Evolutionary conservation across 352 stramenopile species (phyloP).

Genomic region (Pythium coloratum): DNA sequence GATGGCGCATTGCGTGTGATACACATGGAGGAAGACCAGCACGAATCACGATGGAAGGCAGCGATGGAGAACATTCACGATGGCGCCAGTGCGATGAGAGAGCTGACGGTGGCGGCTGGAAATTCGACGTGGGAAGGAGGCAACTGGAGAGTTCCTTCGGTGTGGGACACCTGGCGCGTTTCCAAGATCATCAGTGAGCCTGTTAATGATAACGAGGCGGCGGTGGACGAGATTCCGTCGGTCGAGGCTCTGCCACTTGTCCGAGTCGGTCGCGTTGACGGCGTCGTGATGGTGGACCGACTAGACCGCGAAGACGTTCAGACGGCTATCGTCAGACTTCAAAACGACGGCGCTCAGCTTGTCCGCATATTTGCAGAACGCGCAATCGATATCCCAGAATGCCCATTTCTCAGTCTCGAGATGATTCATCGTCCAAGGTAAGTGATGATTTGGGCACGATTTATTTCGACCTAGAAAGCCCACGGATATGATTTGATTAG

Average conservation of each 20-base stretch:
- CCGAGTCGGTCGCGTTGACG: not conserved
- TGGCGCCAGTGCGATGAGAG: not conserved
- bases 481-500: too few species aligned
- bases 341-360: not conserved
- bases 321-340: not conserved
- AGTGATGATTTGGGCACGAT: not conserved
- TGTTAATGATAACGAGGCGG: not conserved
- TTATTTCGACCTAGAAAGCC: too few species aligned
- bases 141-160: not conserved
- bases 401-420: not conserved
- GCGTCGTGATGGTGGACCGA: not conserved
- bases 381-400: not conserved
- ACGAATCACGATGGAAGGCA: not conserved
- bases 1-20: not conserved
- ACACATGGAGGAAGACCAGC: not conserved
- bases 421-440: not conserved
- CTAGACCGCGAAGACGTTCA: not conserved
- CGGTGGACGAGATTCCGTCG: not conserved
- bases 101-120: not conserved
- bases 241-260: not conserved
- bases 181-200: not conserved
- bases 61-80: not conserved
- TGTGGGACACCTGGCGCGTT: not conserved
- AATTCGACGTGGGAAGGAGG: not conserved
- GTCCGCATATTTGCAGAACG: not conserved